Evolutionary conservation across 192 early-diverging fungal genomes (phyloP).

Genomic region (Umbelopsis vinacea): DNA sequence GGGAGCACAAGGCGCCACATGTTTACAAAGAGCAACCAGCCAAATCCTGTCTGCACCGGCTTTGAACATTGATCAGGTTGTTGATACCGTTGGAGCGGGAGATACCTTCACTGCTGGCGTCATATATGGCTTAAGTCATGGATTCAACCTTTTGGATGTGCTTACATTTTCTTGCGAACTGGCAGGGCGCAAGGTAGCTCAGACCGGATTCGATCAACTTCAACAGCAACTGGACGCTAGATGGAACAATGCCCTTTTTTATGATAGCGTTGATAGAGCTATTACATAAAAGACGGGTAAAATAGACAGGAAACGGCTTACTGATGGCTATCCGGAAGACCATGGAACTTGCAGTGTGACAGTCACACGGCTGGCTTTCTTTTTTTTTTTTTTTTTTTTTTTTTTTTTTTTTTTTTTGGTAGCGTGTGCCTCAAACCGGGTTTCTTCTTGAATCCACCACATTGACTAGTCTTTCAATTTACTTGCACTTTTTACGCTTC

Average conservation of each 20-base stretch:
- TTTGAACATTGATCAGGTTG: conserved; percentile 29
- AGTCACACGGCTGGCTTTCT: conserved; percentile 1
- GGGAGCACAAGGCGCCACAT: conserved; percentile 60
- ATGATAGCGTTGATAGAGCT: neutral
- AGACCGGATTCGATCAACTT: conserved; percentile 50
- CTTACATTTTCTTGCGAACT: conserved; percentile 50
- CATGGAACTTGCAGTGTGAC: neutral
- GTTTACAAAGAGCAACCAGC: conserved; percentile 40
- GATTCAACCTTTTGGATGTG: conserved; percentile 26
- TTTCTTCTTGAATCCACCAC: neutral
- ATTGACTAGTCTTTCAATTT: neutral
- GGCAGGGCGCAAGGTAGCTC: conserved; percentile 53
- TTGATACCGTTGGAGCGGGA: conserved; percentile 59
- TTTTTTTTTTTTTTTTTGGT: neutral
- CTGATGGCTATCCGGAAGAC: too few relatives aligned
- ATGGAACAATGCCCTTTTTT: too few relatives aligned
- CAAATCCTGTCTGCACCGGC: conserved; percentile 39
- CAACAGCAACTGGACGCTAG: conserved; percentile 19
- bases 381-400: conserved; percentile 2
- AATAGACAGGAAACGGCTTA: too few relatives aligned
- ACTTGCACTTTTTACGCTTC: neutral
- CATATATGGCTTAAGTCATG: conserved; percentile 44
- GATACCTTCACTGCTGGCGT: conserved; percentile 62
- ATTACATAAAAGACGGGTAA: too few relatives aligned
- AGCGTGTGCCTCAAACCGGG: neutral